Evolutionary conservation across 2,329 filamentous ascomycete species (phyloP).

Genomic region (Penicillium hesseltinei): DNA sequence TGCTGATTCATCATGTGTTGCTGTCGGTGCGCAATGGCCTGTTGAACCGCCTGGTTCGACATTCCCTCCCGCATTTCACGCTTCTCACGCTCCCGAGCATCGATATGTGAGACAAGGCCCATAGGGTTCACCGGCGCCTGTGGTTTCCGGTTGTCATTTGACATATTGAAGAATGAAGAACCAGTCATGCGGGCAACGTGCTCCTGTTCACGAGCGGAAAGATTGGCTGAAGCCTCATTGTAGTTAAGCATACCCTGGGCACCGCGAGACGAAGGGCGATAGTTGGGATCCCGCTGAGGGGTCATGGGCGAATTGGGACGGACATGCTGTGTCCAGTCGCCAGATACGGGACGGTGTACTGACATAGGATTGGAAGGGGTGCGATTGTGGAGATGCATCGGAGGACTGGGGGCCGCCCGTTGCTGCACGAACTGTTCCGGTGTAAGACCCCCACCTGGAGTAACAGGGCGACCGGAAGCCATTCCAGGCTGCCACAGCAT

Average conservation of each 20-base stretch:
- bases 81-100: slow-evolving; percentile 75
- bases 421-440: slow-evolving; percentile 83
- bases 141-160: slow-evolving; percentile 52
- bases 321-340: slow-evolving; percentile 39
- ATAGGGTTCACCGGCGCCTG: slow-evolving; percentile 51
- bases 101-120: slow-evolving; percentile 75
- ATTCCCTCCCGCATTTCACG: slow-evolving; percentile 67
- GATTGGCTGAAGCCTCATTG: slow-evolving; percentile 55
- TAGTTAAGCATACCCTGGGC: slow-evolving; percentile 52
- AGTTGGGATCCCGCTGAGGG: slow-evolving; percentile 22
- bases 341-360: slow-evolving; percentile 35
- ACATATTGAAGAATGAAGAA: slow-evolving; percentile 69
- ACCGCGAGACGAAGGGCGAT: slow-evolving; percentile 55
- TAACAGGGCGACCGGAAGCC: slow-evolving; percentile 47
- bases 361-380: slow-evolving; percentile 53
- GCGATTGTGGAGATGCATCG: slow-evolving; percentile 61
- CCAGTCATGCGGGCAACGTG: slow-evolving; percentile 81
- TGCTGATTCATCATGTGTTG: slow-evolving; percentile 50
- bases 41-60: slow-evolving; percentile 68
- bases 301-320: slow-evolving; percentile 37
- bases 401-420: slow-evolving; percentile 60
- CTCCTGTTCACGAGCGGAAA: slow-evolving; percentile 87
- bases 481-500: slow-evolving; percentile 77
- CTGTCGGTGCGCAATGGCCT: slow-evolving; percentile 69
- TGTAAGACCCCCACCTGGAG: slow-evolving; percentile 59